Evolutionary conservation across 345 rosid species (phyloP), one percentile per base, ranked within the genome.

Genomic region (Arabis hirsuta): DNA sequence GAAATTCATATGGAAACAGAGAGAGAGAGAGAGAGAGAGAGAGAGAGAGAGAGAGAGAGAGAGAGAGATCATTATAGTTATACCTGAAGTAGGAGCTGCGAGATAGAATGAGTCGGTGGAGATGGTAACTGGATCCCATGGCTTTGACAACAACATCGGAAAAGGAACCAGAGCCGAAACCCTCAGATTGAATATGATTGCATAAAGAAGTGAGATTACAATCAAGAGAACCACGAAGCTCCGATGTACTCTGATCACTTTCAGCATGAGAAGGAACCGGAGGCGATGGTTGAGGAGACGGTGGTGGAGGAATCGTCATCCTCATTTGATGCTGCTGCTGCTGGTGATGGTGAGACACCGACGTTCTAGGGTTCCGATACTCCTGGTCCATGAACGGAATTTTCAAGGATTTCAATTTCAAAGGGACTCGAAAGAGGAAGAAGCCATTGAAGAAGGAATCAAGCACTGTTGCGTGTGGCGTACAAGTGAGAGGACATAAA

Each of bases 61-160:
- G n/a, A n/a, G n/a, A n/a, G n/a, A n/a, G n/a, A n/a, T n/a, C n/a
- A n/a, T n/a, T n/a, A n/a, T n/a, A n/a, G n/a, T n/a, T n/a, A n/a
- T n/a, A n/a, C n/a, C 98, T 89, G 88, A 94, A 94, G 81, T 91
- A 94, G 12, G 98, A 82, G 80, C 96, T 94, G 39, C 96, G 92
- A 65, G 97, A 94, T 70, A 94, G 85, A 74, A 94, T 87, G 20
- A 94, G 77, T 42, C 98, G 98, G 67, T 94, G 98, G 82, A 94
- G 97, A 78, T 71, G 91, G 74, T 82, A 94, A 59, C 87, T 86
- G 77, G 96, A 85, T 52, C 92, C 97, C 92, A 88, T 89, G 68
- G 91, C 86, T 12, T 85, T 87, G 34, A 94, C 91, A 68, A 90
- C 81, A 74, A 94, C 80, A 66, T 94, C 98, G 69, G 98, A 94